Conservation (phyloP, 169 alveolate species). For the Plasmodium yoelii region DNA sequence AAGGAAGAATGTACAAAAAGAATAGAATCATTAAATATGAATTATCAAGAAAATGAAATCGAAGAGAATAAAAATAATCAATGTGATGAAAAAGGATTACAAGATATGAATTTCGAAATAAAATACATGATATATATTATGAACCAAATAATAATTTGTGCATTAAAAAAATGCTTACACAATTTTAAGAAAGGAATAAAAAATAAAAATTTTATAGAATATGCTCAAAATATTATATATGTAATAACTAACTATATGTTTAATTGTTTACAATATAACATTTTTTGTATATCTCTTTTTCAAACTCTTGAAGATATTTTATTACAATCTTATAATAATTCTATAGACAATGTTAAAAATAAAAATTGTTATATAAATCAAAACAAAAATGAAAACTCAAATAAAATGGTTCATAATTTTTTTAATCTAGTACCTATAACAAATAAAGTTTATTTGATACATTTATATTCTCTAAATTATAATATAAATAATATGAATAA, state of each 20-base stretch:
- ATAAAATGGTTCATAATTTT: not conserved
- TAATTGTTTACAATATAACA: slow-evolving; percentile 16
- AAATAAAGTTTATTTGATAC: slow-evolving; percentile 12
- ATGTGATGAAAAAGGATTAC: not conserved
- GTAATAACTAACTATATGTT: slow-evolving; percentile 49
- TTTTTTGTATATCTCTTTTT: slow-evolving; percentile 48
- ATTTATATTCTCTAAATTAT: slow-evolving; percentile 22
- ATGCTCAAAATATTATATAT: not conserved
- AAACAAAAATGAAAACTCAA: no score
- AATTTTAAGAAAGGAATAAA: slow-evolving; percentile 20
- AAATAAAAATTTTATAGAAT: not conserved
- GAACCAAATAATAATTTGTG: not conserved
- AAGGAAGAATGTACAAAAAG: not conserved
- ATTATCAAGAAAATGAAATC: not conserved
- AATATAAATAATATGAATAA: slow-evolving; percentile 4
- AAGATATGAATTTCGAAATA: slow-evolving; percentile 11
- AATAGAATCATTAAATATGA: no score
- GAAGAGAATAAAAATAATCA: not conserved
- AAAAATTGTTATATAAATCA: no score
- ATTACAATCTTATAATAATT: not conserved
- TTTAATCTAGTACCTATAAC: slow-evolving; percentile 2
- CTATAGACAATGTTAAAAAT: not conserved
- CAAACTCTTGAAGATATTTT: slow-evolving; percentile 4
- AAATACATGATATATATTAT: slow-evolving; percentile 16
- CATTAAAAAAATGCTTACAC: slow-evolving; percentile 18